These are phyloP conservation scores for Narthecium ossifragum DNA, from an alignment of 106 monocot species.

Conservation along the genomic window DNA sequence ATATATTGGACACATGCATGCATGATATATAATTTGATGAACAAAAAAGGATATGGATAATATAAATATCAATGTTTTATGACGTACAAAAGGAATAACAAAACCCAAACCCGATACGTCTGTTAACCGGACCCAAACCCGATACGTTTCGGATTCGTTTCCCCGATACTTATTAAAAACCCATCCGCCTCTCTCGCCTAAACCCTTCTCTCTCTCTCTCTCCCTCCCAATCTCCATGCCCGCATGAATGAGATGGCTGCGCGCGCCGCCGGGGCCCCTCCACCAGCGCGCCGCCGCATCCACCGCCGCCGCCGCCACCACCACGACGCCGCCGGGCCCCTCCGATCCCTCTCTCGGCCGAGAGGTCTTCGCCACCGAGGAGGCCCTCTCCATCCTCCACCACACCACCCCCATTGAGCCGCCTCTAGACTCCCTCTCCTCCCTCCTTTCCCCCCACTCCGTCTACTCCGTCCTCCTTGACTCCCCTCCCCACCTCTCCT, in stretches of 20 bases:
- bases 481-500: slow-evolving; percentile 31
- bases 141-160: too few species aligned
- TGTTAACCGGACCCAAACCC: too few species aligned
- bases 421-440: slow-evolving; percentile 34
- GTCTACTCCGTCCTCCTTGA: slow-evolving; percentile 35
- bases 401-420: slow-evolving; percentile 16
- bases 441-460: slow-evolving; percentile 37
- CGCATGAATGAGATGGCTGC: slow-evolving; percentile 44
- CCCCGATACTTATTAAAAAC: too few species aligned
- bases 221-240: slow-evolving; percentile 12
- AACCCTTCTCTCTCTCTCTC: too few species aligned
- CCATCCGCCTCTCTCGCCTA: too few species aligned
- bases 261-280: not conserved
- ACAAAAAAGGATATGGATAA: too few species aligned
- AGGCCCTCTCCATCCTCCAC: slow-evolving; percentile 56
- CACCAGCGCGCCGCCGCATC: not conserved
- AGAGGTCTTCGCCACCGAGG: slow-evolving; percentile 26
- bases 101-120: too few species aligned
- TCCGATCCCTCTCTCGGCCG: too few species aligned
- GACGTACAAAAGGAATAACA: too few species aligned
- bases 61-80: too few species aligned
- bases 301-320: slow-evolving; percentile 4
- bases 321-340: not conserved
- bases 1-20: too few species aligned
- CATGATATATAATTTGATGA: too few species aligned